Evolutionary conservation across 441 rosid species (phyloP).

Genomic region (Raphanus hybrid): DNA sequence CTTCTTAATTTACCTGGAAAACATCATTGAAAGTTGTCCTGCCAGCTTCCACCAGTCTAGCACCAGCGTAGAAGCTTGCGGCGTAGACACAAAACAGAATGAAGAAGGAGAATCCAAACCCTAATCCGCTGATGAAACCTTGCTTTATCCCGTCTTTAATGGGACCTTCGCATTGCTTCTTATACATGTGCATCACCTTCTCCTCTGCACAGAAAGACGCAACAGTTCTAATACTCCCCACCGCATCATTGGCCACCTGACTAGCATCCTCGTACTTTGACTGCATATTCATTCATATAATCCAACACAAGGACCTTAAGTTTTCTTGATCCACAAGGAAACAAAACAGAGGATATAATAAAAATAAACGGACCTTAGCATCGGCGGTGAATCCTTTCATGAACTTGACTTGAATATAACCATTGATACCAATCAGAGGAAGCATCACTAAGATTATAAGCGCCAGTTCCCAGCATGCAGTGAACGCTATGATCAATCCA

Average conservation of each 20-base stretch:
- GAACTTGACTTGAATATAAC: slow-evolving; percentile 52
- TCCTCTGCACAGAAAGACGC: slow-evolving; percentile 66
- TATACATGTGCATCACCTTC: slow-evolving; percentile 56
- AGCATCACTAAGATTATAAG: slow-evolving; percentile 53
- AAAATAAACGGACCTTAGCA: slow-evolving; percentile 47
- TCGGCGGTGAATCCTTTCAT: slow-evolving; percentile 57
- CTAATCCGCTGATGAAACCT: slow-evolving; percentile 55
- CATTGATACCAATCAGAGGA: slow-evolving; percentile 54
- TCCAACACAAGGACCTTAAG: background rate
- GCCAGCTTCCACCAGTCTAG: slow-evolving; percentile 47
- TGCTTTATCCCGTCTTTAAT: slow-evolving; percentile 51
- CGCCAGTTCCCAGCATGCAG: slow-evolving; percentile 59
- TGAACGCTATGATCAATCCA: slow-evolving; percentile 58
- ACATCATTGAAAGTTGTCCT: slow-evolving; percentile 48
- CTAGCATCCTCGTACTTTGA: no score
- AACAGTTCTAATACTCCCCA: slow-evolving; percentile 60
- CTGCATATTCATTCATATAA: no score
- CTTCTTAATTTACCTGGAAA: slow-evolving; percentile 42
- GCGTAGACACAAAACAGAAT: slow-evolving; percentile 53
- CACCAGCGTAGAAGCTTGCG: slow-evolving; percentile 55
- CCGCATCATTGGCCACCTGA: slow-evolving; percentile 54
- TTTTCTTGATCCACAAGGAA: slow-evolving; percentile 18
- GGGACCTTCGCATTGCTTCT: slow-evolving; percentile 59
- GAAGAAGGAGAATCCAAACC: slow-evolving; percentile 55
- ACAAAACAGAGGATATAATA: background rate